A percentile compares a stretch with the other conserved stretches of the same genome.
phyloP scores from a whole-genome alignment of 2,329 filamentous ascomycete genomes.

The Xylariaceae sp. region DNA sequence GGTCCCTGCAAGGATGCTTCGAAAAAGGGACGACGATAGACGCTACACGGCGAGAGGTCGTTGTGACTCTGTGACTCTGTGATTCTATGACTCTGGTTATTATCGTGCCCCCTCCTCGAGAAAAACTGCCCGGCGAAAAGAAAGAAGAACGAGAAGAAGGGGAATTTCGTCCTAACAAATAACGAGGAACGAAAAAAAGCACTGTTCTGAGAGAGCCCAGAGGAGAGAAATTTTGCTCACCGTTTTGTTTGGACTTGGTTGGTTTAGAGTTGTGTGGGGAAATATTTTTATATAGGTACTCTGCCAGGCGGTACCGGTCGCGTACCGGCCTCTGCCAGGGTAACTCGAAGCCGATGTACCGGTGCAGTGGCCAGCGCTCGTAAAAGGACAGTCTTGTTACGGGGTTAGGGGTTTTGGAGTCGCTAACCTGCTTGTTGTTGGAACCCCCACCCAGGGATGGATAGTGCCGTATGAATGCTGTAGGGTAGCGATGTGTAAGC shows the following conservation, averaged over 20 bases:
- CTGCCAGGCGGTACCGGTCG: too few relatives aligned
- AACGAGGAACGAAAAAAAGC: background rate
- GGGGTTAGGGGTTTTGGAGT: too few relatives aligned
- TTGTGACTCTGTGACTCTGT: background rate
- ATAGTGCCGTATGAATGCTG: too few relatives aligned
- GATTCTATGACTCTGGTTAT: background rate
- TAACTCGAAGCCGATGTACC: too few relatives aligned
- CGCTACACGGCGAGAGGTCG: background rate
- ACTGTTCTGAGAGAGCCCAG: conserved; percentile 3
- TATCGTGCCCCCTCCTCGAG: background rate
- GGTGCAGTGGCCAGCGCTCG: too few relatives aligned
- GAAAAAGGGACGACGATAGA: background rate
- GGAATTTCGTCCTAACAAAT: background rate
- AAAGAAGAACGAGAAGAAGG: background rate
- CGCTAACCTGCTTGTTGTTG: too few relatives aligned
- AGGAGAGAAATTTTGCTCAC: conserved; percentile 14
- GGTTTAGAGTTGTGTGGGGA: conserved; percentile 7
- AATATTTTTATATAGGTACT: conserved; percentile 1
- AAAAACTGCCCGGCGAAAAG: background rate
- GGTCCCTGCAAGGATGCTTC: conserved; percentile 7
- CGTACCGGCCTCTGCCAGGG: too few relatives aligned
- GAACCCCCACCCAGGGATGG: too few relatives aligned
- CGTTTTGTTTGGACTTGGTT: conserved; percentile 1
- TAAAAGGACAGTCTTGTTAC: too few relatives aligned
- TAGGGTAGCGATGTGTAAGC: too few relatives aligned